Base-by-base conservation (phyloP, 148 eudicot species). In the Polygonum aviculare region DNA sequence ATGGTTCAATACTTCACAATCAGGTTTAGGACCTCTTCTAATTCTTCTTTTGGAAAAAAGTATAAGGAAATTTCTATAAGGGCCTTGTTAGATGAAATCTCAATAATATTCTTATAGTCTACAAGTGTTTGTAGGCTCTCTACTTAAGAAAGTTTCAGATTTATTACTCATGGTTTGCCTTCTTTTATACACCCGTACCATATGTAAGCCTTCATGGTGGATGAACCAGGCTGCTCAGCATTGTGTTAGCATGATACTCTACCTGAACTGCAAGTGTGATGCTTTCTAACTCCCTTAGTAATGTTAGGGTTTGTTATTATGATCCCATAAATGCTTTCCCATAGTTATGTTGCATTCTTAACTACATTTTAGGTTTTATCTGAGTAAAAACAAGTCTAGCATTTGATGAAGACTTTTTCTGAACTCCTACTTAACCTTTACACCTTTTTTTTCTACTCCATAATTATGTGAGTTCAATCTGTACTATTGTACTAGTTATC, bases 1-100 rank as follows among this genome's bases (percentile, higher is more conserved):
- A 50, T 95, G 99, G 99, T 95, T 95, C 84, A 95, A 91, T 78
- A 88, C 88, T 62, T 87, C 99, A 69, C 99, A 95, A 83, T 84
- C 93, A 85, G 99, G 98, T 95, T 77, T 65, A 38, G 31, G 48
- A 74, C 69, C 5, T n/a, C 35, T 73, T 41, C 9, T 22, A 16
- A 18, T 2, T 63, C 45, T 40, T 72, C 72, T 76, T 54, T 82
- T 79, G 14, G 48, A 77, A 86, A 90, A 77, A 84, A 81, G 77
- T 67, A 33, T 16, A 9, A 36, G 40, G 39, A 35, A 15, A 11
- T 31, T 63, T 33, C 18, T 63, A 2, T 22, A 8, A 33, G 40
- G 12, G 70, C 16, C 12, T 33, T 63, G 18, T 5, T 31, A 62
- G 3, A 35, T 63, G 4, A 10, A 63, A 4, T 35, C 35, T 31